Conservation (phyloP, 2,329 filamentous ascomycete species). For the Hypomyces rosellus region DNA sequence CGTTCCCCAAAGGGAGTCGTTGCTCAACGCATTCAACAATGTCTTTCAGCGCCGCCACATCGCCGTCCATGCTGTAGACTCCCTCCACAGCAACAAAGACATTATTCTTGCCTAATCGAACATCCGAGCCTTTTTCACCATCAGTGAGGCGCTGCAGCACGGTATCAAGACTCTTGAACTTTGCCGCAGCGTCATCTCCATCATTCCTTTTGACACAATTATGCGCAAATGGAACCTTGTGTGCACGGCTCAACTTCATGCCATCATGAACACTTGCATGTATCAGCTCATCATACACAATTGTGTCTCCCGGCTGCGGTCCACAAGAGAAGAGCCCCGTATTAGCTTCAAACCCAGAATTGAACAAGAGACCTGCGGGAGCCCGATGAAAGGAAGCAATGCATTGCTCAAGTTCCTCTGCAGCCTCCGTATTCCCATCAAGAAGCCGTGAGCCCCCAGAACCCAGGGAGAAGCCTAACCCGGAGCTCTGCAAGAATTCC, state of each 20-base stretch:
- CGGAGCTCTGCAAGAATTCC: constrained; percentile 21
- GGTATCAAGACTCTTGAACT: constrained; percentile 18
- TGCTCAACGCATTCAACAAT: constrained; percentile 53
- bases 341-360: constrained; percentile 61
- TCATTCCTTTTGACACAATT: constrained; percentile 35
- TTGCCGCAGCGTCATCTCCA: neutral
- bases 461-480: constrained; percentile 27
- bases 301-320: constrained; percentile 52
- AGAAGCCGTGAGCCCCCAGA: constrained; percentile 49
- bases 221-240: constrained; percentile 48
- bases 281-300: constrained; percentile 69
- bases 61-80: constrained; percentile 80
- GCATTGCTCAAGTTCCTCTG: constrained; percentile 38
- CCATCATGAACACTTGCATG: constrained; percentile 77
- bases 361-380: constrained; percentile 43
- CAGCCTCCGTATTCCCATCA: constrained; percentile 43
- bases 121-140: constrained; percentile 24
- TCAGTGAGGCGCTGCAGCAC: constrained; percentile 26
- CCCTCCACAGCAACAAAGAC: constrained; percentile 65
- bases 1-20: constrained; percentile 51
- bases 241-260: constrained; percentile 58
- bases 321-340: constrained; percentile 55
- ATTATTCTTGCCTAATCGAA: constrained; percentile 37
- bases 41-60: constrained; percentile 56
- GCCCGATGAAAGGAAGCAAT: constrained; percentile 44